Conservation (phyloP, 139 green algal genomes). For the Chlamydomonas sp. region DNA sequence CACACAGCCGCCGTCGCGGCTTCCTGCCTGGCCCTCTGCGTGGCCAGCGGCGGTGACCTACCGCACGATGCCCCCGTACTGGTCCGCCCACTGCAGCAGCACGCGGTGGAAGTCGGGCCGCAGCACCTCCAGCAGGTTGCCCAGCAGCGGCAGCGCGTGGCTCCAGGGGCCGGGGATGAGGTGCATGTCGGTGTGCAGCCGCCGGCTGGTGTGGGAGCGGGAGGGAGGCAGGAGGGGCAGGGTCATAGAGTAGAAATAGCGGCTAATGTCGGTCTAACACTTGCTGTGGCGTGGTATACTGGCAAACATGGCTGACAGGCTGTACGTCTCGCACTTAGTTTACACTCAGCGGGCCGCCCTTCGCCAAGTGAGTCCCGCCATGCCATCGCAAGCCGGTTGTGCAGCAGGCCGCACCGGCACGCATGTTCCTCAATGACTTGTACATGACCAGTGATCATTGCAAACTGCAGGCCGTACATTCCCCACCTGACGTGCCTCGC, state of each 20-base stretch:
- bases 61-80: constrained; percentile 59
- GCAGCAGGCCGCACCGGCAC: too few relatives aligned
- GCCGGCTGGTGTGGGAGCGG: background rate
- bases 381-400: too few relatives aligned
- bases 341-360: too few relatives aligned
- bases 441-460: too few relatives aligned
- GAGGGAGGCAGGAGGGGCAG: background rate
- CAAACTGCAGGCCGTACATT: too few relatives aligned
- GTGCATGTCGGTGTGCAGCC: constrained; percentile 41
- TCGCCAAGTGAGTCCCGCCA: too few relatives aligned
- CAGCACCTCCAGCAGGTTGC: constrained; percentile 61
- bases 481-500: too few relatives aligned
- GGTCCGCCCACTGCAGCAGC: constrained; percentile 54
- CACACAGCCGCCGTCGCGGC: background rate
- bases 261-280: too few relatives aligned
- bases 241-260: background rate
- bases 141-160: constrained; percentile 51
- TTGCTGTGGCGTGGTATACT: too few relatives aligned
- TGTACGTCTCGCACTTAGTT: too few relatives aligned
- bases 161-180: constrained; percentile 58
- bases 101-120: constrained; percentile 61
- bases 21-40: background rate
- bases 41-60: background rate
- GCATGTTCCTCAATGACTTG: too few relatives aligned
- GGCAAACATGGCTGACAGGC: too few relatives aligned